Evolutionary conservation across 2,329 filamentous ascomycete genomes (phyloP).

Genomic region (Fusarium compactum): DNA sequence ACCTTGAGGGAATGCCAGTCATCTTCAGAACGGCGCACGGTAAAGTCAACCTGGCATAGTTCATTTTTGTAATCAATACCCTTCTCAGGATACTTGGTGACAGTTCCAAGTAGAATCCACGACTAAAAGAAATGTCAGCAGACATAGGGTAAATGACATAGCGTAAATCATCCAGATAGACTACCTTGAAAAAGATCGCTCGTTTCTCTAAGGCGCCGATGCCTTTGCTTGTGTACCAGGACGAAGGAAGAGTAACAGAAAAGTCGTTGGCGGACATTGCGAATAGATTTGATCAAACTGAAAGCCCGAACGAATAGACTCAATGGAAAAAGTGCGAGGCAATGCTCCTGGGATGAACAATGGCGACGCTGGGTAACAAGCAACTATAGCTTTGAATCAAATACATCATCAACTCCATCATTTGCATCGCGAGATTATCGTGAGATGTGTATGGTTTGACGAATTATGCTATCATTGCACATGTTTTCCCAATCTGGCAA

Average conservation of each 20-base stretch:
- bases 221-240: not conserved
- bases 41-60: not conserved
- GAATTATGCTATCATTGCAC: not conserved
- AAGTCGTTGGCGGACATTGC: not conserved
- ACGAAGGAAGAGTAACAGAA: not conserved
- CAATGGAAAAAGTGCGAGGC: too few relatives aligned
- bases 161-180: not conserved
- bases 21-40: not conserved
- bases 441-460: not conserved
- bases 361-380: not conserved
- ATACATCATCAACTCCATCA: not conserved
- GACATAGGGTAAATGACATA: fast-evolving
- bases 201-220: not conserved
- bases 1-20: conserved; percentile 1
- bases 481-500: not conserved
- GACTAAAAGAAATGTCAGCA: conserved; percentile 5
- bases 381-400: not conserved
- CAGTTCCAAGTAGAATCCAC: conserved; percentile 4
- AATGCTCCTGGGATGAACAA: not conserved
- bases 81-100: not conserved
- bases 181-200: conserved; percentile 1
- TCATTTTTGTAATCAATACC: conserved; percentile 1
- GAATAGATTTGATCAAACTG: not conserved
- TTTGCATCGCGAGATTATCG: not conserved
- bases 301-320: too few relatives aligned